Evolutionary conservation across 2,329 filamentous ascomycete genomes (phyloP).

Genomic region (Samsoniella hepiali): DNA sequence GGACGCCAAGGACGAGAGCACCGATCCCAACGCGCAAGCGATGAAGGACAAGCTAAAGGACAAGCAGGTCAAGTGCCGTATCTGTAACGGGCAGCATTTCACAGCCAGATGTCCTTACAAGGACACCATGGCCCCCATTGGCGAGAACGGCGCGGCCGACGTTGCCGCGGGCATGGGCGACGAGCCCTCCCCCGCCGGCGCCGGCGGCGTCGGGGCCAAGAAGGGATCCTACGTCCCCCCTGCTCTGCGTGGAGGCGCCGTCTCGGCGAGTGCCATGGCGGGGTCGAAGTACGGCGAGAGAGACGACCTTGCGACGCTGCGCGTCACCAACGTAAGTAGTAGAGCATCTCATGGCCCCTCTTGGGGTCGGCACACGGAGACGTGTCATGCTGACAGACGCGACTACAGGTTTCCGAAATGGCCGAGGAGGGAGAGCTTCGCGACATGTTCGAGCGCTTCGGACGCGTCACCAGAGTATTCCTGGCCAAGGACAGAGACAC

Average conservation of each 20-base stretch:
- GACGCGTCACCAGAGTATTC: constrained; percentile 95
- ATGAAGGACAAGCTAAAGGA: constrained; percentile 87
- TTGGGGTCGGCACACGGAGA: not conserved
- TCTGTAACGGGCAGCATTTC: constrained; percentile 98
- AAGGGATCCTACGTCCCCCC: constrained; percentile 91
- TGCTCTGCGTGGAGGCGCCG: constrained; percentile 72
- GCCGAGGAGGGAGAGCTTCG: constrained; percentile 93
- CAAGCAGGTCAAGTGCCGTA: constrained; percentile 99
- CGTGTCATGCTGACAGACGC: constrained; percentile 27
- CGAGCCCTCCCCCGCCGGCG: constrained; percentile 44
- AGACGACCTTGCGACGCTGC: constrained; percentile 92
- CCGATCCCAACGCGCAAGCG: constrained; percentile 67
- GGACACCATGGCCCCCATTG: constrained; percentile 93
- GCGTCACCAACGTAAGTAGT: constrained; percentile 91
- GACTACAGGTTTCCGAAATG: constrained; percentile 80
- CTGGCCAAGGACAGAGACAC: constrained; percentile 97
- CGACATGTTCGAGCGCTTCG: constrained; percentile 97
- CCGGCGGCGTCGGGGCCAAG: constrained; percentile 53
- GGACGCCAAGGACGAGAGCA: constrained; percentile 77
- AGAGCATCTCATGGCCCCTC: not conserved
- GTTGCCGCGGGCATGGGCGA: constrained; percentile 54
- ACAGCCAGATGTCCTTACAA: constrained; percentile 99
- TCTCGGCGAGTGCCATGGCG: constrained; percentile 61
- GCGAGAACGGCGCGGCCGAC: constrained; percentile 55
- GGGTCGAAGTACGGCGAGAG: constrained; percentile 83